Conservation (phyloP, 1,139 yeast genomes). For the Geotrichum fermentans region DNA sequence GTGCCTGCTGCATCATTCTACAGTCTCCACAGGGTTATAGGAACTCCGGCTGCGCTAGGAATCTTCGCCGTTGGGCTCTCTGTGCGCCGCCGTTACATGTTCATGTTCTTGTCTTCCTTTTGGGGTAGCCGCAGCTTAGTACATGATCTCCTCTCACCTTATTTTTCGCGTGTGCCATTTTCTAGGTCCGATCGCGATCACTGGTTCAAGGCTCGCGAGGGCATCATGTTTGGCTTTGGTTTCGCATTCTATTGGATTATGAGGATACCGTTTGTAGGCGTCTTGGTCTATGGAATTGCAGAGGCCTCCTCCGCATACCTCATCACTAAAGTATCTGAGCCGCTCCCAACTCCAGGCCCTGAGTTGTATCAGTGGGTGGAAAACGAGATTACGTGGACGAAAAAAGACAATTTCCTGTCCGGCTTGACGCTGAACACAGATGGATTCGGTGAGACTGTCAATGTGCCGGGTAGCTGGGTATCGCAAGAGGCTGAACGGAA, state of each 20-base stretch:
- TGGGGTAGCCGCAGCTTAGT: slow-evolving; percentile 47
- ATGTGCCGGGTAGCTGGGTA: slow-evolving; percentile 17
- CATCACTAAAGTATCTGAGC: slow-evolving; percentile 51
- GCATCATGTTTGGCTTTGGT: slow-evolving; percentile 56
- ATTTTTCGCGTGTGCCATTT: slow-evolving; percentile 48
- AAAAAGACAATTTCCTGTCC: slow-evolving; percentile 14
- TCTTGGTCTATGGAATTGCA: slow-evolving; percentile 52
- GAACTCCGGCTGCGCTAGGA: slow-evolving; percentile 44
- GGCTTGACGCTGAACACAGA: slow-evolving; percentile 17
- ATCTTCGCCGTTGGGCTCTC: slow-evolving; percentile 40
- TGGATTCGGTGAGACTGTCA: slow-evolving; percentile 15
- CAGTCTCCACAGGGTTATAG: slow-evolving; percentile 45
- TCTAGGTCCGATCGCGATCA: slow-evolving; percentile 43
- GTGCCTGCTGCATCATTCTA: slow-evolving; percentile 45
- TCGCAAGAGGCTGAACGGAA: neutral
- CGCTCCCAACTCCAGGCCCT: slow-evolving; percentile 41
- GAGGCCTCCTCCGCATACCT: slow-evolving; percentile 53
- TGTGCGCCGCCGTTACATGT: slow-evolving; percentile 39
- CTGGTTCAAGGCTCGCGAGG: slow-evolving; percentile 56
- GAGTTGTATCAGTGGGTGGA: slow-evolving; percentile 28
- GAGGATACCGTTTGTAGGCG: slow-evolving; percentile 46
- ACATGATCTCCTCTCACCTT: slow-evolving; percentile 49
- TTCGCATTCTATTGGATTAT: slow-evolving; percentile 46
- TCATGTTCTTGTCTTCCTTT: slow-evolving; percentile 42
- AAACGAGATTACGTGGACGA: slow-evolving; percentile 31